A percentile compares a stretch with the other conserved stretches of the same genome.
These are phyloP conservation scores for Sequoiadendron giganteum DNA, from an alignment of 75 land plant species.

Conservation along the genomic window DNA sequence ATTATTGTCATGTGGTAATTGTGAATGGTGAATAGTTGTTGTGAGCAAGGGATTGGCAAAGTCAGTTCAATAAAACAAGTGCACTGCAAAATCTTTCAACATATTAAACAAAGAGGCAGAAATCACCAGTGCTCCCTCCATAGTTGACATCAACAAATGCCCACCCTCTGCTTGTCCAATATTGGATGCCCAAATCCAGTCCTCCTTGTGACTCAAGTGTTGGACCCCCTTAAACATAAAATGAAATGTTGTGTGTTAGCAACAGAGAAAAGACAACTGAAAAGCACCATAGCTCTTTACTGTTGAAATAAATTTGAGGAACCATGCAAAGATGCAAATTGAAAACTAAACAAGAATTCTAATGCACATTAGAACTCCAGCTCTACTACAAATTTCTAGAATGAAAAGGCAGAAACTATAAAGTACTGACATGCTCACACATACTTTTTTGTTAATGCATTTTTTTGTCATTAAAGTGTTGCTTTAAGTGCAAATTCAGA, in stretches of 20 bases:
- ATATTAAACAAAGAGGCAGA: not conserved
- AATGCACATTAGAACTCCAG: too few species aligned
- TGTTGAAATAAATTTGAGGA: not conserved
- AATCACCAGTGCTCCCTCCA: constrained; percentile 96
- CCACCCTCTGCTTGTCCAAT: constrained; percentile 99
- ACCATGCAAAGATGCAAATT: not conserved
- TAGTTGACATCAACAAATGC: constrained; percentile 98
- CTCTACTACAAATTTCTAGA: too few species aligned
- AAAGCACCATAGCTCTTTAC: not conserved
- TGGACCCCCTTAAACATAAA: constrained; percentile 66
- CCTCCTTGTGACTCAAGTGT: constrained; percentile 69
- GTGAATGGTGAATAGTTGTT: too few species aligned
- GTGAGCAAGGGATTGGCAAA: too few species aligned
- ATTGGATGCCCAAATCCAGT: constrained; percentile 78
- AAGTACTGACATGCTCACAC: too few species aligned
- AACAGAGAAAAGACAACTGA: not conserved
- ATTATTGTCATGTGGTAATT: too few species aligned
- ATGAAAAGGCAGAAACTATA: too few species aligned
- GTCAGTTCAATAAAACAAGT: not conserved
- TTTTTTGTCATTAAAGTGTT: too few species aligned
- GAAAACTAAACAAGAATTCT: not conserved
- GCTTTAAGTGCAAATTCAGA: too few species aligned
- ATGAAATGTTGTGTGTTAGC: not conserved
- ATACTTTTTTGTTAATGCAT: too few species aligned
- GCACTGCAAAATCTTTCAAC: not conserved